Evolutionary conservation across 2,329 filamentous ascomycete genomes (phyloP).

Genomic region (Cercospora sp.): DNA sequence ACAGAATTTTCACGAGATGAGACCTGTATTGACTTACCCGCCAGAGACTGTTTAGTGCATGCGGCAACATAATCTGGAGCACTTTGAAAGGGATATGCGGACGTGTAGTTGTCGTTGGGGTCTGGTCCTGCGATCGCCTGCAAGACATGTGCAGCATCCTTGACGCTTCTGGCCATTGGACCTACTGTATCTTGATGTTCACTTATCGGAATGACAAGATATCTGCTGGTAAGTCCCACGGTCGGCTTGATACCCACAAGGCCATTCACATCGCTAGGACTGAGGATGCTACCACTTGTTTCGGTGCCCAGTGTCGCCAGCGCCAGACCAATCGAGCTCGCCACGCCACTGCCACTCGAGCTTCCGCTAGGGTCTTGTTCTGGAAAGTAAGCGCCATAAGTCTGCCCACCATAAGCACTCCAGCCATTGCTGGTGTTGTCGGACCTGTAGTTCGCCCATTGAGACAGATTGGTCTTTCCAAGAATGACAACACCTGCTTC

Average conservation of each 20-base stretch:
- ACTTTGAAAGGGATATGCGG: constrained; percentile 55
- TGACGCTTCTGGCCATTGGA: constrained; percentile 59
- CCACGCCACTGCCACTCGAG: constrained; percentile 63
- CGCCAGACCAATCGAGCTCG: constrained; percentile 59
- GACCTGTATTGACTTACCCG: constrained; percentile 13
- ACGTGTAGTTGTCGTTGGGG: constrained; percentile 57
- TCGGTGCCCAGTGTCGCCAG: constrained; percentile 61
- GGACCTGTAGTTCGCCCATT: constrained; percentile 65
- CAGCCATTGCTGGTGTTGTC: constrained; percentile 61
- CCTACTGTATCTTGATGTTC: constrained; percentile 59
- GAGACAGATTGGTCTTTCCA: constrained; percentile 64
- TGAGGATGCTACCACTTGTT: constrained; percentile 65
- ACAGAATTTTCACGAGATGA: background rate
- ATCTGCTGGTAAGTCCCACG: constrained; percentile 62
- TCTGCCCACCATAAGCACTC: constrained; percentile 65
- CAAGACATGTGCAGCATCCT: constrained; percentile 58
- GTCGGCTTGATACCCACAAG: constrained; percentile 68
- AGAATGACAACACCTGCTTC: constrained; percentile 63
- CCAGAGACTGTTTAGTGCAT: constrained; percentile 53
- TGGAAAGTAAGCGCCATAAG: constrained; percentile 60
- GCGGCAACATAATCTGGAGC: constrained; percentile 63
- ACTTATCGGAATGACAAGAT: constrained; percentile 65
- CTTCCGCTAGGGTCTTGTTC: constrained; percentile 63
- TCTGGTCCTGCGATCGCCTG: constrained; percentile 60
- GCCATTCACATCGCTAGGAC: constrained; percentile 58